phyloP scores from a whole-genome alignment of 768 basidiomycete species.

The Tulasnella sp. region DNA sequence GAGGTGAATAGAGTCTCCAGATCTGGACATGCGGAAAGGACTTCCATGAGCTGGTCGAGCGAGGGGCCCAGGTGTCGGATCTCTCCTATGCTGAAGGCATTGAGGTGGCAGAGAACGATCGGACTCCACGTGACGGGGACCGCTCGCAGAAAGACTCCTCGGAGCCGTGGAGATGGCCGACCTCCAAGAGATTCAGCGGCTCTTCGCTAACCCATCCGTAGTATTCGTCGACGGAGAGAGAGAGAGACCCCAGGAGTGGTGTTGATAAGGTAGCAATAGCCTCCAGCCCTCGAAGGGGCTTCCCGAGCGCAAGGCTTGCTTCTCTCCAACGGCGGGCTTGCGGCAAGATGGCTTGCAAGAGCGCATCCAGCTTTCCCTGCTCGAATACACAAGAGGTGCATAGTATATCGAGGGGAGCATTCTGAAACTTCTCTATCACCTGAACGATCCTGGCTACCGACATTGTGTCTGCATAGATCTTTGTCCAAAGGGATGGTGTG shows the following conservation, averaged over 20 bases:
- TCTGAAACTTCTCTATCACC: no score
- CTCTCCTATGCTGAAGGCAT: neutral
- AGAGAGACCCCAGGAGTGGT: neutral
- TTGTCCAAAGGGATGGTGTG: no score
- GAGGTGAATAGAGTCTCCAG: neutral
- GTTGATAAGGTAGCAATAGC: neutral
- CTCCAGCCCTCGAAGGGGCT: neutral
- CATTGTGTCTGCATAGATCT: no score
- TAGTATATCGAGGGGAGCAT: no score
- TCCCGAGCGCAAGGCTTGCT: neutral
- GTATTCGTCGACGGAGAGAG: neutral
- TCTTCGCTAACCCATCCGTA: neutral
- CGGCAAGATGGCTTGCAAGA: neutral
- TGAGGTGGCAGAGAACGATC: neutral
- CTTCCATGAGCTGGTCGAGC: neutral
- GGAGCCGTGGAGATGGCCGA: neutral
- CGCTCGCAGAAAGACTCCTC: neutral
- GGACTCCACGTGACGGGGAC: neutral
- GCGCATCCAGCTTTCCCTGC: no score
- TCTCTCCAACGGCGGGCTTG: neutral
- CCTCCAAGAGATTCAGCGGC: neutral
- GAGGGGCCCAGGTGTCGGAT: neutral
- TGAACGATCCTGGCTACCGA: no score
- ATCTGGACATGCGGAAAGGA: neutral
- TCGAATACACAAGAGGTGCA: no score